Base-by-base conservation (phyloP, 495 filamentous ascomycete species). In the Astrothelium subdiscretum region DNA sequence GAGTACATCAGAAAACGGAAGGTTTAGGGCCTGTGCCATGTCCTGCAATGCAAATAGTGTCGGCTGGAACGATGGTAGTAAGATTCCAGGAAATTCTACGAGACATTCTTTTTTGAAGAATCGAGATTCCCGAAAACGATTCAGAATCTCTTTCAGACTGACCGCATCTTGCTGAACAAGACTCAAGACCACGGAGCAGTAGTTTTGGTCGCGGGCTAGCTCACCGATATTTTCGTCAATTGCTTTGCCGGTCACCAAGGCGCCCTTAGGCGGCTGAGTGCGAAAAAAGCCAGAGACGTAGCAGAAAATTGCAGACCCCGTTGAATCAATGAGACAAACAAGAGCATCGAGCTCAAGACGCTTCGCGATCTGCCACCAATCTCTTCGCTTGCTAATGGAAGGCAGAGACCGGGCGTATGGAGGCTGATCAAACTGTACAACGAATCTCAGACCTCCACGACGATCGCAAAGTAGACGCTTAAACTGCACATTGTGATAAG, bases 31-130 rank as follows among this genome's bases (percentile, higher is more conserved):
- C 70, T n/a, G 63, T 69, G 35, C 79, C 72, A 88, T 84, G 1
- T 71, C 66, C 65, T 89, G 83, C 0, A 91, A 73, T 10, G 82
- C 84, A 63, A 74, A 72, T 20, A 91, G 72, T 0, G 83, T 85
- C 20, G 83, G 80, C 32, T 83, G 75, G 66, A 91, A 91, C 0
- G 86, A 78, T 0, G 81, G 77, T 15, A 88, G 76, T 1, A 91
- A 74, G 3, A 91, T 72, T 11, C 81, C 82, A 0, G 86, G 86
- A 60, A 90, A 89, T 62, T 90, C 87, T 0, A 88, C 78, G 4
- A 89, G 77, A 12, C 71, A 77, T 24, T 10, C 35, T 24, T 2
- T 20, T 24, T 31, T 38, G 35, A 38, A 38, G 15, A 38, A 15
- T 6, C 8, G 35, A 38, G 35, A 38, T 38, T 15, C 35, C 8